Percentiles rank a stretch among this genome's conserved stretches.
Conservation (phyloP, 495 filamentous ascomycete species). For the Hypoxylon fuscum region DNA sequence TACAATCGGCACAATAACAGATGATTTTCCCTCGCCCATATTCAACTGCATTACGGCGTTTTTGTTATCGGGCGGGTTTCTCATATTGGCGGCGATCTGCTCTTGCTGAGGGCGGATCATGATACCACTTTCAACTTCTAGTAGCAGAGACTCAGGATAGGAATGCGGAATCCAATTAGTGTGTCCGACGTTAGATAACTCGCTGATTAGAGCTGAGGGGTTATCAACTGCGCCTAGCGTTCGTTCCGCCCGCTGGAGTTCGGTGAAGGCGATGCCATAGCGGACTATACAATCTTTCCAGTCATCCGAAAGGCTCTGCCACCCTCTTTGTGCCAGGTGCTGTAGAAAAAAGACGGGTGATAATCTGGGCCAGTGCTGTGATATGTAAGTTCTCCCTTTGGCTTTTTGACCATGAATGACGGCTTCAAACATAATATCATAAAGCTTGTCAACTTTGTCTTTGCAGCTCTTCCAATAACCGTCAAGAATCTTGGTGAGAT, state of each 20-base stretch:
- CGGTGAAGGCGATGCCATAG: slow-evolving; percentile 48
- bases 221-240: slow-evolving; percentile 38
- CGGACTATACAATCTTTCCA: slow-evolving; percentile 48
- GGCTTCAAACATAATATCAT: slow-evolving; percentile 15
- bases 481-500: too few relatives aligned
- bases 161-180: slow-evolving; percentile 60
- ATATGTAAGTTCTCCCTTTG: too few relatives aligned
- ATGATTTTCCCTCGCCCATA: slow-evolving; percentile 80
- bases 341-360: slow-evolving; percentile 49
- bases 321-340: slow-evolving; percentile 42
- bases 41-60: slow-evolving; percentile 75
- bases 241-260: slow-evolving; percentile 52
- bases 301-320: slow-evolving; percentile 25
- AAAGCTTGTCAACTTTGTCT: slow-evolving; percentile 11
- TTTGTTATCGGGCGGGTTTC: slow-evolving; percentile 47
- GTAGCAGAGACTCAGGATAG: slow-evolving; percentile 65
- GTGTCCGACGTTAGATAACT: slow-evolving; percentile 62
- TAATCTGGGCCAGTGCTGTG: slow-evolving; percentile 41
- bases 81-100: slow-evolving; percentile 67
- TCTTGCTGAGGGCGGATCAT: slow-evolving; percentile 69
- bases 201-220: slow-evolving; percentile 53
- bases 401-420: neutral
- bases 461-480: too few relatives aligned
- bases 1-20: slow-evolving; percentile 73
- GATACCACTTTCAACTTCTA: slow-evolving; percentile 72